Conservation (phyloP, 768 basidiomycete genomes). For the Naganishia vishniacii region DNA sequence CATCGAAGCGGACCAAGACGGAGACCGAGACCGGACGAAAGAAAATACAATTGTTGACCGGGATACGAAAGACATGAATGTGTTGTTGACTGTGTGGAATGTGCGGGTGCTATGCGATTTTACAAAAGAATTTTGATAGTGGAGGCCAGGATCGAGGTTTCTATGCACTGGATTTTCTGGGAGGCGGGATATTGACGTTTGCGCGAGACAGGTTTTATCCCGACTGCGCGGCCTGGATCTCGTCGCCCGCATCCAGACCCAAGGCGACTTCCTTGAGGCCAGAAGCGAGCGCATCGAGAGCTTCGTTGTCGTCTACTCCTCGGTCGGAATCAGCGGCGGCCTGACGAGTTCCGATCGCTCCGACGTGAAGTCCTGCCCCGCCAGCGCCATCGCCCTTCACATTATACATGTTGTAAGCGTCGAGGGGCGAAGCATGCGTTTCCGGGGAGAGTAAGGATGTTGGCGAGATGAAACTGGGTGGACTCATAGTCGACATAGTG, state of each 20-base stretch:
- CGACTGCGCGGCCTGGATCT: background rate
- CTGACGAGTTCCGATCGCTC: background rate
- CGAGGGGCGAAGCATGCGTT: background rate
- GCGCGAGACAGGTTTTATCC: background rate
- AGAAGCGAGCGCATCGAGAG: conserved; percentile 19
- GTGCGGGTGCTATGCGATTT: conserved; percentile 11
- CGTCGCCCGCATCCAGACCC: conserved; percentile 17
- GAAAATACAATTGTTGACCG: conserved; percentile 8
- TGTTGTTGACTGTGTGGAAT: conserved; percentile 4
- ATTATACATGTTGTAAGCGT: conserved; percentile 20
- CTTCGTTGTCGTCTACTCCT: conserved; percentile 18
- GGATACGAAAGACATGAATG: background rate
- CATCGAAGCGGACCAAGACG: conserved; percentile 9
- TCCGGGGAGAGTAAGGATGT: conserved; percentile 38
- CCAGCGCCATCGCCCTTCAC: background rate
- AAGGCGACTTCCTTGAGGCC: conserved; percentile 23
- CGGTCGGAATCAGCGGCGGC: background rate
- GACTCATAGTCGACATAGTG: background rate
- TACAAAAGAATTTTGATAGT: background rate
- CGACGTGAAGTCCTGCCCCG: background rate
- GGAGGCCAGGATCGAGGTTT: background rate
- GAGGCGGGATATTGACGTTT: background rate
- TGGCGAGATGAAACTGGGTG: conserved; percentile 39
- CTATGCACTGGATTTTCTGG: conserved; percentile 16
- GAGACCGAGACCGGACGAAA: conserved; percentile 7